Evolutionary conservation across 2,329 filamentous ascomycete genomes (phyloP).

Genomic region (Colletotrichum navitas): DNA sequence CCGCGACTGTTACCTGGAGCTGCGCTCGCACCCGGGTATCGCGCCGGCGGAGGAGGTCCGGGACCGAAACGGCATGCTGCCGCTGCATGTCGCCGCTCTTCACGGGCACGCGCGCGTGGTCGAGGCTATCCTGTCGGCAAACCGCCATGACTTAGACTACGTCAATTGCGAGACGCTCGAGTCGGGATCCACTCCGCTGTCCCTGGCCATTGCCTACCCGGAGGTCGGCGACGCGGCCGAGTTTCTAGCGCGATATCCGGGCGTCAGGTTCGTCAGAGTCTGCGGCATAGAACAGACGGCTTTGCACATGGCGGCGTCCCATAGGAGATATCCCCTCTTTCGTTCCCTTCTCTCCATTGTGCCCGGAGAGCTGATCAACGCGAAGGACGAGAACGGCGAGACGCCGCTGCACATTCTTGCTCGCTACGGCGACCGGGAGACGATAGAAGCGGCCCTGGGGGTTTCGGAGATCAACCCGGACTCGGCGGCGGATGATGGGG

Average conservation of each 20-base stretch:
- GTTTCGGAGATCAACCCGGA: not conserved
- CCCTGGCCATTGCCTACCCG: not conserved
- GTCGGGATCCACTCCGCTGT: not conserved
- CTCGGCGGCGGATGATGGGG: not conserved
- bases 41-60: slow-evolving; percentile 4
- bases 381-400: slow-evolving; percentile 1
- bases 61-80: slow-evolving; percentile 3
- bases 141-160: not conserved
- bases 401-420: slow-evolving; percentile 5
- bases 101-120: not conserved
- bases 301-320: slow-evolving; percentile 1
- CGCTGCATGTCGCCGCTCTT: slow-evolving; percentile 7
- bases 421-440: slow-evolving; percentile 5
- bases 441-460: not conserved
- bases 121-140: not conserved
- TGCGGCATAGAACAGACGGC: not conserved
- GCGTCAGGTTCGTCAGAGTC: not conserved
- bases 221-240: not conserved
- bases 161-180: not conserved
- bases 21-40: not conserved
- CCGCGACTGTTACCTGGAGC: not conserved
- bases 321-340: not conserved
- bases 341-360: slow-evolving; percentile 1
- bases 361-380: not conserved
- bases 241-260: not conserved